Evolutionary conservation across 495 filamentous ascomycete species (phyloP), one percentile per base, ranked within the genome.

Genomic region (Penicillium taxi): DNA sequence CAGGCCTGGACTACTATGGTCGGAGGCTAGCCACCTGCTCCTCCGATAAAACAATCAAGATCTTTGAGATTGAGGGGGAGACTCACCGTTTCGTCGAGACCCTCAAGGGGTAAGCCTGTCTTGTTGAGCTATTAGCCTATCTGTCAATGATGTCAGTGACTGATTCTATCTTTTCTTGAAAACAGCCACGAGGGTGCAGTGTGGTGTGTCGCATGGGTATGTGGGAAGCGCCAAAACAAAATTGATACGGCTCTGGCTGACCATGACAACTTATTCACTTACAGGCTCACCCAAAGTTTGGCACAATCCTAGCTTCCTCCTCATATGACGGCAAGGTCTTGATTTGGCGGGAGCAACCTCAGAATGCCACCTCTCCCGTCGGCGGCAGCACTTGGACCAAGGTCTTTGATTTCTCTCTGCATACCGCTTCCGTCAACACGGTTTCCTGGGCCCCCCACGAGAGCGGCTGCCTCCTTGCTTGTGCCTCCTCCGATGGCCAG

Each of bases 361-460:
- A 69, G 35, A 68, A 57, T 46, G 50, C 67, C 21, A 59, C 63
- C 32, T 62, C 62, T 17, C 64, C 61, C 35, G 50, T 50, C 15
- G 64, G 67, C 47, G 66, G 70, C 44, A 66, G 70, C 52, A 53
- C 64, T 36, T 86, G 83, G 85, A 78, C 82, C 47, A 76, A 80
- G 59, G 83, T 94, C 66, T 90, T 87, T 66, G 83, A 90, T 52
- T 90, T 88, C 62, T 77, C 81, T 32, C 79, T 87, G 12, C 89
- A 96, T 73, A 88, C 88, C 55, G 89, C 89, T 25, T 86, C 81
- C 33, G 90, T 96, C 37, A 99, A 99, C 69, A 84, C 93, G 59
- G 82, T 99, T 36, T 79, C 86, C 34, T 96, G 89, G 91, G 79
- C 86, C n/a, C 93, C 91, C 1, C 89, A 96, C 62, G 91, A 96